Base-by-base conservation (phyloP, 2,329 filamentous ascomycete genomes). In the Stemphylium vesicarium region DNA sequence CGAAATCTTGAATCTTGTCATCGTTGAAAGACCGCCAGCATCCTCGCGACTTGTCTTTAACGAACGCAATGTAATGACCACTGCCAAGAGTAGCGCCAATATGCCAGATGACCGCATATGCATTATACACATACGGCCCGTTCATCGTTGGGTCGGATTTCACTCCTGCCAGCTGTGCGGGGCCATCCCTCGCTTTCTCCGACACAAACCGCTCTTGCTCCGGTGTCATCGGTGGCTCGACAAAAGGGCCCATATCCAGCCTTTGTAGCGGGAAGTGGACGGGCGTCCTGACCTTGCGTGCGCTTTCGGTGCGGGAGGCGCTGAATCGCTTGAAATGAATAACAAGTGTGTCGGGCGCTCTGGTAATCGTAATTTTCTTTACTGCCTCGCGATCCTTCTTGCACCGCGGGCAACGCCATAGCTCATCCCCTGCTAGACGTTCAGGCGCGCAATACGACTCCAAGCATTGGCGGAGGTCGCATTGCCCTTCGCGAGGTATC, bases 61-160 rank as follows among this genome's bases (percentile, higher is more conserved):
- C 78, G 24, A 89, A 86, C 3, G 87, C 84, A 48, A 88, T 88
- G 73, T 97, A 97, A 75, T 97, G 93, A 0, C 93, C 93, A 45
- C 84, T 85, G 33, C 85, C 84, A 47, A 90, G 80, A 1, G 82
- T 86, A 1, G 78, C 78, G 18, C 93, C 93, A 4, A 85, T 76
- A 73, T 97, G 93, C 58, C 90, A 82, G 49, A 96, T 85, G 6
- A 97, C 89, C 2, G 88, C 94, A 71, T 96, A 97, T 47, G 90
- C 88, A 69, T 96, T 89, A 74, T 97, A 99, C 4, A 81, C 78
- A 69, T 90, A 92, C 0, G 90, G 88, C 0, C 77, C 77, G 12
- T 75, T 78, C 75, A 80, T 80, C 1, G 72, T 71, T 1, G 72
- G 68, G 43, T 79, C 78, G 1, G 70, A 61, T 38, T 77, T 77